Evolutionary conservation across 495 filamentous ascomycete species (phyloP), one percentile per base, ranked within the genome.

Genomic region (Alectoria sarmentosa): DNA sequence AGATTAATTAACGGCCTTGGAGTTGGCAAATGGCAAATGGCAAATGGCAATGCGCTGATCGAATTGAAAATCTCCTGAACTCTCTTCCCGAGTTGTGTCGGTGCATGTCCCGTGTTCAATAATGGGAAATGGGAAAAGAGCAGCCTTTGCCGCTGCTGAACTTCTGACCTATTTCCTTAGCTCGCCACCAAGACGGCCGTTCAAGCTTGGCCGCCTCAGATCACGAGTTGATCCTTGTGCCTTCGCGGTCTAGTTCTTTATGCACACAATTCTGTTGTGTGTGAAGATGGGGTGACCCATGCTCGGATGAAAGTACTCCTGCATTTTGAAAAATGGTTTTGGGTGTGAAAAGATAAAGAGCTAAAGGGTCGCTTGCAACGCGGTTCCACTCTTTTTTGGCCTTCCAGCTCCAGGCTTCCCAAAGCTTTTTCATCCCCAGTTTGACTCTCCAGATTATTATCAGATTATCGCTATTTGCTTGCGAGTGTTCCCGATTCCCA

Each of bases 71-170:
- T 34, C 39, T 17, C 28, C 13, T 58, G 38, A 57, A 59, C 63
- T 58, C 36, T 64, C 30, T 64, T 64, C 55, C 41, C 42, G 23
- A 65, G 36, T 3, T 3, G 13, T 60, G 34, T 30, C 9, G 28
- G 26, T 58, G 46, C 28, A 55, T 59, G 28, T 68, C 62, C 49
- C 63, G 66, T 68, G 63, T 38, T 60, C n/a, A 21, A 30, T 23
- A 11, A 3, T 23, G 44, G n/a, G 14, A 21, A 21, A 44, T 44
- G 17, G 28, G 60, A 52, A 65, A 42, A 52, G 46, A 37, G 56
- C 28, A 65, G 66, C 66, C 63, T 65, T 34, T 65, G 66, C 66
- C 66, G 66, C 66, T 52, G 66, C 63, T n/a, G n/a, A 65, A 1
- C 4, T 68, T 68, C 62, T 55, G 58, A 19, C 44, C 38, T 59